Evolutionary conservation across 257 asterid genomes (phyloP), one percentile per base, ranked within the genome.

Genomic region (Scutellaria minor): DNA sequence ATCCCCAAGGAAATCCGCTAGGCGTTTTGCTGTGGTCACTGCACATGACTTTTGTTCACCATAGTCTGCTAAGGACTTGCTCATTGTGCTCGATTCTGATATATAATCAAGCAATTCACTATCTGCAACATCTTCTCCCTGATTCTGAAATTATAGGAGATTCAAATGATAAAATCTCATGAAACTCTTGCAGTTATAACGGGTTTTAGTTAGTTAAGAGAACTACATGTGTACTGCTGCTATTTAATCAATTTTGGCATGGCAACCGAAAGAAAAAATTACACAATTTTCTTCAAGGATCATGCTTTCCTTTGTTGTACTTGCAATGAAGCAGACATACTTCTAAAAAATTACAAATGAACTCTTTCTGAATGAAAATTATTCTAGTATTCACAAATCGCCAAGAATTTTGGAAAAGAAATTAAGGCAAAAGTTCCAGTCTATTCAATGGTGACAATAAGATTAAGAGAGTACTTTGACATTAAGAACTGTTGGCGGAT

Each of bases 21-120:
- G 87, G 73, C 99, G 95, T 78, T 89, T 94, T 42, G 99, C 99
- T 64, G 99, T 94, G 70, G 97, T 94, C 79, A 94, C 95, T 45
- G 99, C 98, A 80, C 97, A 91, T 44, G 99, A 94, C 86, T 91
- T 94, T 59, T 94, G 99, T 77, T 76, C 92, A 63, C 99, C 99
- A 18, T 18, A 94, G 51, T 94, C 99, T 53, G 92, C 93, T 64
- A 94, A 84, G 51, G 99, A 94, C 86, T 91, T 94, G 89, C 99
- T 94, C 99, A 94, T 94, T 66, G 99, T 94, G 86, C 99, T 94
- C 53, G 18, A 94, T 86, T 94, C 99, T 46, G 99, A 94, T 78
- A 94, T 94, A 80, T 88, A 94, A 74, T 87, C 91, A 59, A 94
- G 97, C 77, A 94, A 83, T 82, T 94, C 99, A 75, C 95, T 88